A percentile compares a stretch with the other conserved stretches of the same genome.
Evolutionary conservation across 768 basidiomycete species (phyloP).

Genomic region (Lentinula raphanica): DNA sequence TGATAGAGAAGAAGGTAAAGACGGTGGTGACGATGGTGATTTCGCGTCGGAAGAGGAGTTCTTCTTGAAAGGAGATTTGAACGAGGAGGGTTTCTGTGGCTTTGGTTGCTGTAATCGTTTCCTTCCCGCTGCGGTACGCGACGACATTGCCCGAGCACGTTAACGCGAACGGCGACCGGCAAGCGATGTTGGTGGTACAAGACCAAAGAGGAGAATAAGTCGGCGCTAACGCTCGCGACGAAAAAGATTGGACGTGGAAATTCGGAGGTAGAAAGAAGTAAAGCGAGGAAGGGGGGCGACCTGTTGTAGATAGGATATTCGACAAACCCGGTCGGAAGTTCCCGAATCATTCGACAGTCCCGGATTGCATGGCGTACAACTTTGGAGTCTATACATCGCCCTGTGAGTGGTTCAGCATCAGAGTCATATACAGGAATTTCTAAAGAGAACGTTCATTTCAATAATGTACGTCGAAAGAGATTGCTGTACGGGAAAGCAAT

Average conservation of each 20-base stretch:
- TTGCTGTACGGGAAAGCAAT: background rate
- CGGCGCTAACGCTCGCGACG: background rate
- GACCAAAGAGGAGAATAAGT: background rate
- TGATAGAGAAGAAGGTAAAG: background rate
- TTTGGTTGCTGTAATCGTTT: conserved; percentile 8
- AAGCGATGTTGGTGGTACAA: background rate
- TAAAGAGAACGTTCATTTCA: background rate
- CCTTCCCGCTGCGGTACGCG: conserved; percentile 9
- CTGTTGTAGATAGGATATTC: background rate
- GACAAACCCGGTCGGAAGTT: background rate
- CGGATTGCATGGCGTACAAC: background rate
- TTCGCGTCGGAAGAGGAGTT: background rate
- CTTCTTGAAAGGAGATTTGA: background rate
- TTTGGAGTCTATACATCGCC: background rate
- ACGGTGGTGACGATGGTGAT: background rate
- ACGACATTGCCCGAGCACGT: conserved; percentile 3
- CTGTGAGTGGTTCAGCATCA: background rate
- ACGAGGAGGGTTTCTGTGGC: background rate
- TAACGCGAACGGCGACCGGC: background rate
- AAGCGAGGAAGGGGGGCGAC: background rate
- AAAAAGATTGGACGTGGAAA: background rate
- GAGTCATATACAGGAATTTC: background rate
- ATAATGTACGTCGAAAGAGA: background rate
- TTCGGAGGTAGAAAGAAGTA: background rate
- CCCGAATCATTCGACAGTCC: background rate